Evolutionary conservation across 2,329 filamentous ascomycete species (phyloP).

Genomic region (Monascus ruber): DNA sequence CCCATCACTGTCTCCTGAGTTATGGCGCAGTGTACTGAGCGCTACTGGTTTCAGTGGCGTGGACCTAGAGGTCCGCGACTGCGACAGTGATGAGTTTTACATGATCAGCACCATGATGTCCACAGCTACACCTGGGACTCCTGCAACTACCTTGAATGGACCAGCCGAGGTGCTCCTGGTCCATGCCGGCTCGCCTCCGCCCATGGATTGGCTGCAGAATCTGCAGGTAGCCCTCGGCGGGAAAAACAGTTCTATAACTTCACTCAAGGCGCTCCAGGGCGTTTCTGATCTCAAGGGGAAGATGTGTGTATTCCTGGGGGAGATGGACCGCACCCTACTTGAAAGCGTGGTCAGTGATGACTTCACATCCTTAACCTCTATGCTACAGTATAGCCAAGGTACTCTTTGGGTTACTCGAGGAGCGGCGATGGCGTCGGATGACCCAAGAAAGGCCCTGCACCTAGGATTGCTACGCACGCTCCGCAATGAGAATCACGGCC

Average conservation of each 20-base stretch:
- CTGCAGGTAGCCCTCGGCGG: too few relatives aligned
- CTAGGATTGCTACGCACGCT: background rate
- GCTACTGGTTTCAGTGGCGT: constrained; percentile 2
- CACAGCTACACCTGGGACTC: background rate
- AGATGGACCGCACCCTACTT: too few relatives aligned
- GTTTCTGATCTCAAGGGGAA: too few relatives aligned
- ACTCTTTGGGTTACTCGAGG: background rate
- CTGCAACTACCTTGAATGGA: too few relatives aligned
- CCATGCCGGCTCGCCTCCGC: too few relatives aligned
- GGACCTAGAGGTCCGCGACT: constrained; percentile 2
- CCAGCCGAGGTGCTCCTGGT: too few relatives aligned
- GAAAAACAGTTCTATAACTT: too few relatives aligned
- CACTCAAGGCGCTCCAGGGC: too few relatives aligned
- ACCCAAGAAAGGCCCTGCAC: background rate
- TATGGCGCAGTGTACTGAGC: background rate
- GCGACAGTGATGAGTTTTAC: background rate
- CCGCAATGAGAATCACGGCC: background rate
- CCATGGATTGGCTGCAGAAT: too few relatives aligned
- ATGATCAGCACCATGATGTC: background rate
- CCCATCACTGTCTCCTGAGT: background rate
- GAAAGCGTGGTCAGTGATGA: too few relatives aligned
- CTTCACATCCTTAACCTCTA: background rate
- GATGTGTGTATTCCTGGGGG: too few relatives aligned
- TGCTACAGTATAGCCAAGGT: background rate
- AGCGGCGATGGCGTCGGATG: background rate